Conservation (phyloP, 2,329 filamentous ascomycete species). For the Epichloe hybrida region DNA sequence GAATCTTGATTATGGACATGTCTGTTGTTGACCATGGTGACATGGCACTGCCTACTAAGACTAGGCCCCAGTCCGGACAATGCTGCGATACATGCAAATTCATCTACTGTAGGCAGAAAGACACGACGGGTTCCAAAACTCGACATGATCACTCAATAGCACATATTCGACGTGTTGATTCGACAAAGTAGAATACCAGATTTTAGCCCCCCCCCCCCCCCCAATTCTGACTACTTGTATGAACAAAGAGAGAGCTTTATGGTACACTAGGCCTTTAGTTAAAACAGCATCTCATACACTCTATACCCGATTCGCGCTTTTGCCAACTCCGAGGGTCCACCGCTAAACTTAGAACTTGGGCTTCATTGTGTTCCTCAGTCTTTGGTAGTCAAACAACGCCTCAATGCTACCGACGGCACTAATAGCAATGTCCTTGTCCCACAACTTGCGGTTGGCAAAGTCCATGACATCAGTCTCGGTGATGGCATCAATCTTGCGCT, state of each 20-base stretch:
- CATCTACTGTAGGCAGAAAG: not conserved
- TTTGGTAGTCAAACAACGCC: constrained; percentile 66
- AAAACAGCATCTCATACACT: constrained; percentile 42
- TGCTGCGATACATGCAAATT: not conserved
- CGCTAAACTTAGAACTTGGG: constrained; percentile 47
- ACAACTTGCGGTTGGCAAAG: constrained; percentile 88
- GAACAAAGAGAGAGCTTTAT: constrained; percentile 32
- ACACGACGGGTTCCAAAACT: not conserved
- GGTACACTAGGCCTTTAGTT: constrained; percentile 35
- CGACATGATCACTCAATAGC: not conserved
- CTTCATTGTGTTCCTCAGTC: constrained; percentile 75
- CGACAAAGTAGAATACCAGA: constrained; percentile 7
- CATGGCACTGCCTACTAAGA: not conserved
- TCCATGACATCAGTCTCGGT: constrained; percentile 95
- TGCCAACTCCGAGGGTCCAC: constrained; percentile 17
- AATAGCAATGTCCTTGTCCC: constrained; percentile 94
- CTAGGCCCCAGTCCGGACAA: no score
- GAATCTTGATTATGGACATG: not conserved
- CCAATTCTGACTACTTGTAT: constrained; percentile 17
- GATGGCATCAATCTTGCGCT: constrained; percentile 77
- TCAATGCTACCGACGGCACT: constrained; percentile 89
- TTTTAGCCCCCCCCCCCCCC: not conserved
- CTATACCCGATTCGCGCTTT: constrained; percentile 33
- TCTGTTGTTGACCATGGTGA: not conserved
- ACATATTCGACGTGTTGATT: constrained; percentile 1